These are phyloP conservation scores for Podaxis pistillaris DNA, from an alignment of 768 basidiomycete species.

Conservation along the genomic window DNA sequence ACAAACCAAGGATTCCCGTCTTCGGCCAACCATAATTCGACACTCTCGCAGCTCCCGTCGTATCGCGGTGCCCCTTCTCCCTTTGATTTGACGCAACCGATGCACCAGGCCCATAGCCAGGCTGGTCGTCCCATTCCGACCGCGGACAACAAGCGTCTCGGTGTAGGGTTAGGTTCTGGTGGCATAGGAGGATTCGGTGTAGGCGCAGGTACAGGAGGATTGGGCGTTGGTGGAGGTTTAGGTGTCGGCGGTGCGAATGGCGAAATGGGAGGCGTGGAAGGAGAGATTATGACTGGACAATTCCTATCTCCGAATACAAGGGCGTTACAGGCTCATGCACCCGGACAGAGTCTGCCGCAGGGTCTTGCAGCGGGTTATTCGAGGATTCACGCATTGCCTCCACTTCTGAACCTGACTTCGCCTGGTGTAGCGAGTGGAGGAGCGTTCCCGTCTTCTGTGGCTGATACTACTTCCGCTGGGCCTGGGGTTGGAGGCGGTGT, in stretches of 20 bases:
- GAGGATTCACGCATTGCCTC: conserved; percentile 75
- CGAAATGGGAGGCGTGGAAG: conserved; percentile 2
- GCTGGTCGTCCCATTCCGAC: conserved; percentile 29
- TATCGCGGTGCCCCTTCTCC: conserved; percentile 43
- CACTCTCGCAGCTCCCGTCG: conserved; percentile 32
- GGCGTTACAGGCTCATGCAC: conserved; percentile 85
- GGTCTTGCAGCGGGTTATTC: conserved; percentile 91
- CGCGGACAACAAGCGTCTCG: conserved; percentile 5
- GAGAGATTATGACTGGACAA: conserved; percentile 25
- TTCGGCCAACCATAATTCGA: conserved; percentile 32
- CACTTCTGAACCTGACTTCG: conserved; percentile 35
- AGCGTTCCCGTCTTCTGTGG: conserved; percentile 14
- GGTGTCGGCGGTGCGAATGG: conserved; percentile 1
- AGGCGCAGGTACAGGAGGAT: conserved; percentile 49
- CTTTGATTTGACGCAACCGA: conserved; percentile 44
- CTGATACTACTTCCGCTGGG: neutral
- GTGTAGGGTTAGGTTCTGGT: neutral
- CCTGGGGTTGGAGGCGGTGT: neutral
- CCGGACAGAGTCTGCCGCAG: conserved; percentile 88
- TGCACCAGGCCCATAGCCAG: conserved; percentile 29
- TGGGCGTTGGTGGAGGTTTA: neutral
- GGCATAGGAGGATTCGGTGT: conserved; percentile 43
- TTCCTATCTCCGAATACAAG: conserved; percentile 65
- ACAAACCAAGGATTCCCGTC: conserved; percentile 25
- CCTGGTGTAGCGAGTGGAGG: conserved; percentile 23